phyloP scores from a whole-genome alignment of 441 rosid genomes.

The Adansonia madagascariensis region DNA sequence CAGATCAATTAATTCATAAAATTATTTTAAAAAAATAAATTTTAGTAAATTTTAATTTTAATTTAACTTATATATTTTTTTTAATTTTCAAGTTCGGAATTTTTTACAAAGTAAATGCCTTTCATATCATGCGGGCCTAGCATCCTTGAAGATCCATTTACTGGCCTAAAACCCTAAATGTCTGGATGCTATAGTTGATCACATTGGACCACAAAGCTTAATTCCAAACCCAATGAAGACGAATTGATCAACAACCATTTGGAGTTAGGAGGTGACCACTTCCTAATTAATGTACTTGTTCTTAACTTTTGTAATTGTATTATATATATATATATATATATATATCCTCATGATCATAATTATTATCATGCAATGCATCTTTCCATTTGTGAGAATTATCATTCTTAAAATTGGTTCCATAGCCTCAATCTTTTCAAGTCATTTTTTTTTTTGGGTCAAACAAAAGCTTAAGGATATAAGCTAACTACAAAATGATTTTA shows the following conservation, averaged over 20 bases:
- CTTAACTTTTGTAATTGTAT: not conserved
- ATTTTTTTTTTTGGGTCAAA: not conserved
- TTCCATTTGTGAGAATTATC: not conserved
- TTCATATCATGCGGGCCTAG: not conserved
- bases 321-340: too few species aligned
- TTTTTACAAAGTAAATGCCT: not conserved
- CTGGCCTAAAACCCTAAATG: not conserved
- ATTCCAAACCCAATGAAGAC: conserved; percentile 5
- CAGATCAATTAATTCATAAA: too few species aligned
- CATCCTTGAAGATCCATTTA: not conserved
- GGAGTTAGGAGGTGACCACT: conserved; percentile 18
- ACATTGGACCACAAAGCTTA: not conserved
- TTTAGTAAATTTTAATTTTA: too few species aligned
- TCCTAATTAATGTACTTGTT: not conserved
- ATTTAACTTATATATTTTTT: too few species aligned
- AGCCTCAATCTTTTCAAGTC: not conserved
- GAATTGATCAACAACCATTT: not conserved
- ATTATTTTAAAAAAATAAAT: too few species aligned
- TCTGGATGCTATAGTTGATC: not conserved
- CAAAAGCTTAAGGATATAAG: not conserved
- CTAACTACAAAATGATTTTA: not conserved
- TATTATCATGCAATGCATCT: not conserved
- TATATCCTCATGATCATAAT: not conserved
- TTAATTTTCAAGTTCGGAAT: too few species aligned
- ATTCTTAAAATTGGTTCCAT: not conserved